Evolutionary conservation across 768 basidiomycete genomes (phyloP), one percentile per base, ranked within the genome.

Genomic region (Hygrophorus russula): DNA sequence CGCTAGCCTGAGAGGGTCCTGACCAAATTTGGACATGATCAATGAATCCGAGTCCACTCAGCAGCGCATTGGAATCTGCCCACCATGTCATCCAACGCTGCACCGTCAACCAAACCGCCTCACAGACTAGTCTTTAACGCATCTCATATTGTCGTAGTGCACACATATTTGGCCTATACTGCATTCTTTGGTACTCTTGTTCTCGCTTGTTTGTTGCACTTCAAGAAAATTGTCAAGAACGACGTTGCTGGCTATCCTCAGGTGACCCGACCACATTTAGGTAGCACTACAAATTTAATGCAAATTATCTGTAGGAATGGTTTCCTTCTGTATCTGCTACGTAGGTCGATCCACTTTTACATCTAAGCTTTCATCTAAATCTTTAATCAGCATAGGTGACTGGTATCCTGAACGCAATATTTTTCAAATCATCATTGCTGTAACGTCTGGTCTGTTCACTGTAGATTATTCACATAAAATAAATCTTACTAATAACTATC

Each of bases 311-410:
- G 7, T 24, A 88, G 38, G 90, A 94, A 56, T 92, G 84, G 84
- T 86, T 87, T 50, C 91, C 91, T 5, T 90, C 87, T 4, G 91
- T 94, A 7, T 87, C 85, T 31, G 80, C 83, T 10, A 82, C 85
- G 80, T 84, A 56, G 48, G 80, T 67, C 28, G 36, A 15, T 18
- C 18, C 37, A 12, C 5, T 8, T 39, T 39, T 30, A 14, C 29
- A 36, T 41, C 39, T 31, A 40, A 32, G 46, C 24, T 41, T 24
- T 29, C 30, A 9, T 35, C 30, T 29, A 6, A 52, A 27, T 41
- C 18, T 39, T 34, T 5, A 28, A 28, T 24, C 34, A 91, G 87
- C 5, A 85, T 92, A 42, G 90, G 91, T 2, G 90, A 94, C 64
- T 89, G 86, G 82, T 87, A 82, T 49, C 88, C 87, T 29, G 86